Conservation (phyloP, 2,329 filamentous ascomycete species). For the Colletotrichum sp. region DNA sequence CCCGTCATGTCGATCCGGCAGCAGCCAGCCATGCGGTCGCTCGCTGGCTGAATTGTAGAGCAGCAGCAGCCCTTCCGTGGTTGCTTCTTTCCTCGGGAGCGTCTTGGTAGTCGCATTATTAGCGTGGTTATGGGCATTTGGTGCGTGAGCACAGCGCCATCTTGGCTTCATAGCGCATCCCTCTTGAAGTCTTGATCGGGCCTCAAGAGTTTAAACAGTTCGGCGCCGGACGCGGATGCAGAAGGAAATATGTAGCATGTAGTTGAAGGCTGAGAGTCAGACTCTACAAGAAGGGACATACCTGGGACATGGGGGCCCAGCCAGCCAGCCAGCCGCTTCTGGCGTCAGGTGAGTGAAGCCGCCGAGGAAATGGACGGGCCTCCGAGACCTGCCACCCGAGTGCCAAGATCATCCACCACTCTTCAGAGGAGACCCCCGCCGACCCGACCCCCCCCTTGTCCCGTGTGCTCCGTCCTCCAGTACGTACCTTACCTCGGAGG, state of each 20-base stretch:
- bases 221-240: neutral
- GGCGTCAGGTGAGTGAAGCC: neutral
- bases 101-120: neutral
- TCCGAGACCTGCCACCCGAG: neutral
- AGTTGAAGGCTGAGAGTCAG: neutral
- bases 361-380: neutral
- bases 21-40: constrained; percentile 9
- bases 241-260: neutral
- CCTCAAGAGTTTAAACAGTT: neutral
- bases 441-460: neutral
- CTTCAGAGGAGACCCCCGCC: neutral
- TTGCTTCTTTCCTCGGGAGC: neutral
- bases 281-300: neutral
- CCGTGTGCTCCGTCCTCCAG: neutral
- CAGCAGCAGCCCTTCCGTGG: neutral
- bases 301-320: neutral
- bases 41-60: neutral
- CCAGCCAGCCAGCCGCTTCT: neutral
- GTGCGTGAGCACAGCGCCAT: neutral
- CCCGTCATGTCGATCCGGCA: constrained; percentile 16
- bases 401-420: neutral
- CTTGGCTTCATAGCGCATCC: neutral
- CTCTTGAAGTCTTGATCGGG: neutral
- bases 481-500: neutral
- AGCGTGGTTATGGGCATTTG: neutral